Conservation (phyloP, 2,329 filamentous ascomycete genomes). For the Trichoderma sp. region DNA sequence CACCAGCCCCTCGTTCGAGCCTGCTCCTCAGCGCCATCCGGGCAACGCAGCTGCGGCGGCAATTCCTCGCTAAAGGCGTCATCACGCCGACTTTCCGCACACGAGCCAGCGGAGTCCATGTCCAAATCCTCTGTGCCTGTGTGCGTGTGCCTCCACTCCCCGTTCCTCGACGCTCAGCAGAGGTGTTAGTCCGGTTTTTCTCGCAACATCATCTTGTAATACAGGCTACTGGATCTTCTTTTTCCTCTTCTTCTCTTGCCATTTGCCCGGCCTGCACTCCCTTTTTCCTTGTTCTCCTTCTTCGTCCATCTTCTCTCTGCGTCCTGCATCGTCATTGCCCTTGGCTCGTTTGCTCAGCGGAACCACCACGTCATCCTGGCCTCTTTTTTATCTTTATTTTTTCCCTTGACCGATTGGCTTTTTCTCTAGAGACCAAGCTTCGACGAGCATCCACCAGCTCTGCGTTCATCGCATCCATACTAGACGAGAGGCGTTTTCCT, state of each 20-base stretch:
- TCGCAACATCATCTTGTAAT: constrained; percentile 40
- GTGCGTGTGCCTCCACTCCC: constrained; percentile 17
- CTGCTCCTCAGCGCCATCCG: constrained; percentile 26
- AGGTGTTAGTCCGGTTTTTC: constrained; percentile 25
- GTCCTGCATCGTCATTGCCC: constrained; percentile 11
- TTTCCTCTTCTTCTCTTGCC: constrained; percentile 19
- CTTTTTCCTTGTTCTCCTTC: neutral
- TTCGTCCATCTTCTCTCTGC: neutral
- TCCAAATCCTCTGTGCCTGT: constrained; percentile 17
- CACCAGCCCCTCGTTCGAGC: constrained; percentile 23
- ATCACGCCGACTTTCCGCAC: constrained; percentile 18
- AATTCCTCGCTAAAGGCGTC: constrained; percentile 18
- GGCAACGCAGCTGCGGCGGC: constrained; percentile 6
- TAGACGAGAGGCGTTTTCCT: constrained; percentile 14
- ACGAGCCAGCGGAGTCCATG: constrained; percentile 15
- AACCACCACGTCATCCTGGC: constrained; percentile 24
- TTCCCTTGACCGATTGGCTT: constrained; percentile 24
- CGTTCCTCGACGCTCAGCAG: constrained; percentile 22
- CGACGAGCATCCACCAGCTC: constrained; percentile 18
- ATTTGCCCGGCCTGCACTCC: constrained; percentile 9
- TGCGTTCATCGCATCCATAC: constrained; percentile 14
- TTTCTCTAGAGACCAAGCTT: constrained; percentile 13
- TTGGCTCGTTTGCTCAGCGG: constrained; percentile 2
- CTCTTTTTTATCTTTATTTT: constrained; percentile 1
- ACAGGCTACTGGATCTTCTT: constrained; percentile 36